These are phyloP conservation scores for Phytophthora sp. DNA, from an alignment of 352 stramenopile species.

Conservation along the genomic window DNA sequence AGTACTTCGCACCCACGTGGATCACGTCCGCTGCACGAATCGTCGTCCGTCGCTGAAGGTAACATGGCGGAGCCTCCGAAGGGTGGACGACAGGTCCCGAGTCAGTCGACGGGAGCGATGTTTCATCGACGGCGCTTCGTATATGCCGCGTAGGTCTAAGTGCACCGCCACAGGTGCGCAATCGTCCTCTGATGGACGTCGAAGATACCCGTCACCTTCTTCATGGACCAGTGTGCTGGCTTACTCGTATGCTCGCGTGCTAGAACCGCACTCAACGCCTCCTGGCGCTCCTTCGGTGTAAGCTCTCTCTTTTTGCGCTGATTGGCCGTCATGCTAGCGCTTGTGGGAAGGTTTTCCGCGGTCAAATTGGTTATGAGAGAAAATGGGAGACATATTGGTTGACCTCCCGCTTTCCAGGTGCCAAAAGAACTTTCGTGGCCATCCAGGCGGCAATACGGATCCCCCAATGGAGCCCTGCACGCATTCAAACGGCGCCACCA, in stretches of 20 bases:
- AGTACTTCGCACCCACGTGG: constrained; percentile 4
- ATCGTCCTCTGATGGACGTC: background rate
- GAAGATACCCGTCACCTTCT: background rate
- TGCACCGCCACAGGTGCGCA: background rate
- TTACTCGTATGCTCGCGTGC: background rate
- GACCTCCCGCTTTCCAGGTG: background rate
- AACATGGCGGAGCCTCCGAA: background rate
- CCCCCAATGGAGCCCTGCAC: background rate
- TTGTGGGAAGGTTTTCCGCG: too few species aligned
- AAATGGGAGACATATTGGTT: background rate
- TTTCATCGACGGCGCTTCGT: background rate
- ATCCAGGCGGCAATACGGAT: background rate
- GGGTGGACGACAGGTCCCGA: background rate
- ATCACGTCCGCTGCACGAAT: background rate
- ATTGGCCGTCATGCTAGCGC: background rate
- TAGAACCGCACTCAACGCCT: background rate
- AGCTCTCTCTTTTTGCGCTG: background rate
- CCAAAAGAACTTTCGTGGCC: background rate
- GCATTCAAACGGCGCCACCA: background rate
- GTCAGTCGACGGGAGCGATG: background rate
- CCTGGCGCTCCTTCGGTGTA: background rate
- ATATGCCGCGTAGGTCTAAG: background rate
- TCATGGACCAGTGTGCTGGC: background rate
- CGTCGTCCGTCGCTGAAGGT: background rate
- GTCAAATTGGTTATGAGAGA: background rate